These are phyloP conservation scores for Moniliella sp. DNA, from an alignment of 1,284 basidiomycete genomes.

Conservation along the genomic window DNA sequence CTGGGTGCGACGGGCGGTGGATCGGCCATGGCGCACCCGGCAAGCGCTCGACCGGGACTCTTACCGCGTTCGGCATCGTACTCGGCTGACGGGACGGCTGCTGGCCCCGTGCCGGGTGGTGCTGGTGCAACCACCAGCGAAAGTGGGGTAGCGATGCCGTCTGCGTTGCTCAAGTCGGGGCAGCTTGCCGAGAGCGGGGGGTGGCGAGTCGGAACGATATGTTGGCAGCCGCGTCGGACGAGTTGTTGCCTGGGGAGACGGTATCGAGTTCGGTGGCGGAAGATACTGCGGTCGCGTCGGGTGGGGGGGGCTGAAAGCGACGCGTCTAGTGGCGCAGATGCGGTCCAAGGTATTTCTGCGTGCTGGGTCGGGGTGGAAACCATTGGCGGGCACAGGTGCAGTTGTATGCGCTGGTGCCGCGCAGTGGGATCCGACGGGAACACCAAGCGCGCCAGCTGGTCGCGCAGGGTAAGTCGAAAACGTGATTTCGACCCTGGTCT, in stretches of 20 bases:
- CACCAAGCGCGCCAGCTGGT: conserved; percentile 86
- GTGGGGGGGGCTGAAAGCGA: conserved; percentile 1
- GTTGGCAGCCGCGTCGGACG: background rate
- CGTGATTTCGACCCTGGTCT: conserved; percentile 71
- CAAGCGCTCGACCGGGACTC: too few relatives aligned
- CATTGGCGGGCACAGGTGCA: conserved; percentile 67
- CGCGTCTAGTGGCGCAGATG: conserved; percentile 57
- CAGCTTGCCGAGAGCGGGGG: too few relatives aligned
- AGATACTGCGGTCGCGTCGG: too few relatives aligned
- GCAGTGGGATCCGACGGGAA: too few relatives aligned
- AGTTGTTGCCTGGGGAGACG: background rate
- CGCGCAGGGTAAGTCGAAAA: conserved; percentile 62
- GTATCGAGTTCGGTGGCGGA: too few relatives aligned
- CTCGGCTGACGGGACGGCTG: too few relatives aligned
- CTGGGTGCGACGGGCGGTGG: too few relatives aligned
- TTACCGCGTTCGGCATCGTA: too few relatives aligned
- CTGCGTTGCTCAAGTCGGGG: conserved; percentile 17
- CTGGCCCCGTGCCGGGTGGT: too few relatives aligned
- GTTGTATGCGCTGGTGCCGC: conserved; percentile 44
- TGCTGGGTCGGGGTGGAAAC: conserved; percentile 88
- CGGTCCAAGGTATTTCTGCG: conserved; percentile 95
- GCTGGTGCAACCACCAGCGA: conserved; percentile 2
- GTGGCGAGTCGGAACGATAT: too few relatives aligned
- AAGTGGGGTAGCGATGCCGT: conserved; percentile 7
- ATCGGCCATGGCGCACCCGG: too few relatives aligned